These are phyloP conservation scores for Amanita jacksonii DNA, from an alignment of 768 basidiomycete genomes.

Conservation along the genomic window DNA sequence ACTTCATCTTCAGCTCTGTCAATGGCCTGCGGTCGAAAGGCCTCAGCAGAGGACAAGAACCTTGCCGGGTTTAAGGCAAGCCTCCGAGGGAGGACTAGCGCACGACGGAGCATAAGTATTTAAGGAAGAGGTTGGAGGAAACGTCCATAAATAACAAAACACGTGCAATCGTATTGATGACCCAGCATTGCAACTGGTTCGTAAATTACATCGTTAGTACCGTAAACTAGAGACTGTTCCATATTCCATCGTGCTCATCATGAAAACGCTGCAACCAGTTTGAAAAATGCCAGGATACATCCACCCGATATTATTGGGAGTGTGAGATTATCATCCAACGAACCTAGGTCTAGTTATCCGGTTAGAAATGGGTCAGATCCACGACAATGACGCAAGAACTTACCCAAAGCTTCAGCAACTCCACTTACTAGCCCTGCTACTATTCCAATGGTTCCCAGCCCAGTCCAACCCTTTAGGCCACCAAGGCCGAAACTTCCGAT, in stretches of 20 bases:
- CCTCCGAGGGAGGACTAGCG: not conserved
- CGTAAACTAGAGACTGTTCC: not conserved
- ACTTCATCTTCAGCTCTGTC: conserved; percentile 87
- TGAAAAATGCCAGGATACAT: conserved; percentile 35
- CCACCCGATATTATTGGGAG: conserved; percentile 83
- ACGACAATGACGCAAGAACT: conserved; percentile 25
- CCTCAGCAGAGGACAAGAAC: conserved; percentile 3
- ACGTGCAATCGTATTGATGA: too few species aligned
- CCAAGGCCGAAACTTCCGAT: conserved; percentile 9
- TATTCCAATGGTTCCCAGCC: conserved; percentile 45
- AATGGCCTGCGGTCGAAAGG: conserved; percentile 20
- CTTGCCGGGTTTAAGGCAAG: not conserved
- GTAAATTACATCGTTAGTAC: too few species aligned
- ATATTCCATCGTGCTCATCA: conserved; percentile 10
- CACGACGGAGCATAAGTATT: conserved; percentile 2
- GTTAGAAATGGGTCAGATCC: too few species aligned
- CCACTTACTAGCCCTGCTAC: conserved; percentile 74
- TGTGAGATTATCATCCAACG: conserved; percentile 83
- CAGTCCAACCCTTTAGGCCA: conserved; percentile 32
- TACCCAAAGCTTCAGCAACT: conserved; percentile 84
- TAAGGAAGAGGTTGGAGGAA: too few species aligned
- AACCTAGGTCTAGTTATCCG: conserved; percentile 75
- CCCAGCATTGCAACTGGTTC: too few species aligned
- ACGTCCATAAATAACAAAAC: too few species aligned
- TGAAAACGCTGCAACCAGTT: conserved; percentile 25